phyloP scores from a whole-genome alignment of 177 flowering plant genomes.

The Vitis hybrid region DNA sequence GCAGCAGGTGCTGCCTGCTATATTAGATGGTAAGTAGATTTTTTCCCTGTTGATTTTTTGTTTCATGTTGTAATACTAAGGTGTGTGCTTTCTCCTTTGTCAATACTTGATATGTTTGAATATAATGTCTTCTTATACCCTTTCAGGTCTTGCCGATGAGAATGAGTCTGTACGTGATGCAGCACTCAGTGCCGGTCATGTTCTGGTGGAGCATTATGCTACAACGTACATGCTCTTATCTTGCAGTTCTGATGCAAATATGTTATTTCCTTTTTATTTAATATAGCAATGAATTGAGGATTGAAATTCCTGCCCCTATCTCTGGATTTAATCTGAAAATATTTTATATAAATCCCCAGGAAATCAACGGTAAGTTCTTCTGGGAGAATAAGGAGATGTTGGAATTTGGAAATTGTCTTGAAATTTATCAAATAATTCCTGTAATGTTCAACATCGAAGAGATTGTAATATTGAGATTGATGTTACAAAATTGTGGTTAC shows the following conservation, averaged over 20 bases:
- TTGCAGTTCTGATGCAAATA: conserved; percentile 1
- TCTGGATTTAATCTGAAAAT: too few species aligned
- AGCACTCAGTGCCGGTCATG: conserved; percentile 98
- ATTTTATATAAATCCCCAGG: too few species aligned
- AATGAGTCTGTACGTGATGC: conserved; percentile 99
- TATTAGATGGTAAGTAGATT: conserved; percentile 74
- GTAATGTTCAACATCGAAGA: too few species aligned
- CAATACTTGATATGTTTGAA: neutral
- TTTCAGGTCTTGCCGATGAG: conserved; percentile 96
- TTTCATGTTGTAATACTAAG: neutral
- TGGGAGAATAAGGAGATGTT: too few species aligned
- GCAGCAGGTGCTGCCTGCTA: conserved; percentile 94
- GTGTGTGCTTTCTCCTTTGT: neutral
- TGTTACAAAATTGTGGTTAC: too few species aligned
- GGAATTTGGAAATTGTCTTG: too few species aligned
- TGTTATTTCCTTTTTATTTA: neutral
- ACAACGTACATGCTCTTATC: conserved; percentile 61
- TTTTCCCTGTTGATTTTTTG: neutral
- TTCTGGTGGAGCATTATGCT: conserved; percentile 97
- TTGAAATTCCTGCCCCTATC: neutral
- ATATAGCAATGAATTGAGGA: neutral
- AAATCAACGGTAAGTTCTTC: too few species aligned
- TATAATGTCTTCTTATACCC: conserved; percentile 2
- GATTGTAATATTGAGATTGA: too few species aligned
- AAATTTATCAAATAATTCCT: too few species aligned